Base-by-base conservation (phyloP, 1,284 basidiomycete genomes). In the Porogramme epimiltina region DNA sequence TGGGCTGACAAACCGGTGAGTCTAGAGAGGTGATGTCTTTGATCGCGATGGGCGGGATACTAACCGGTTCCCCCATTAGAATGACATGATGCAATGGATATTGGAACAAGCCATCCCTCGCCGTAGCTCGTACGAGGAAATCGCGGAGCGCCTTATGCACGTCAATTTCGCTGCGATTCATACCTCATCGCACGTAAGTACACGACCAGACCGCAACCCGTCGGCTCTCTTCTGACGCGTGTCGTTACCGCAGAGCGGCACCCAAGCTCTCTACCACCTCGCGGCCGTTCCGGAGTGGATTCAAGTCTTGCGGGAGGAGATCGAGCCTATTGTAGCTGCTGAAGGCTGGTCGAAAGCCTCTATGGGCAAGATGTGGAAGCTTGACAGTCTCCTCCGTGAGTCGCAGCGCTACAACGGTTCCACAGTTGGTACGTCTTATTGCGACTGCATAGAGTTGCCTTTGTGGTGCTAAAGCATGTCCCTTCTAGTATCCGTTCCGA, bases 331-430 rank as follows among this genome's bases (percentile, higher is more conserved):
- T 2, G 49, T 75, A 2, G 49, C 56, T 0, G 62, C 64, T 26
- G 71, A 79, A 37, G 56, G 54, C 2, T 79, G 78, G 75, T 74
- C 73, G 2, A 79, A 79, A 57, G 59, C 59, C 0, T 65, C 73
- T 0, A 63, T 82, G 51, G 62, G 55, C 5, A 77, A 75, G 45
- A 73, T 82, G 73, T 64, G 67, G 52, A 78, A 77, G 51, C 56
- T 82, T 23, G 80, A 83, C 58, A 81, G 79, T 54, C 79, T 83
- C 60, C 55, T 84, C 41, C 73, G 75, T 45, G 80, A 82, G 58
- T 72, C 73, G 0, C 71, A 73, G 52, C 68, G 79, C 13, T 52
- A 70, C 33, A 71, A 71, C 39, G 72, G 70, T 0, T 56, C 70
- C 24, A 38, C 4, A 26, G 3, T 33, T 23, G 11, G 3, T 13